phyloP scores from a whole-genome alignment of 805 yeast genomes.

The Candida fluviatilis region DNA sequence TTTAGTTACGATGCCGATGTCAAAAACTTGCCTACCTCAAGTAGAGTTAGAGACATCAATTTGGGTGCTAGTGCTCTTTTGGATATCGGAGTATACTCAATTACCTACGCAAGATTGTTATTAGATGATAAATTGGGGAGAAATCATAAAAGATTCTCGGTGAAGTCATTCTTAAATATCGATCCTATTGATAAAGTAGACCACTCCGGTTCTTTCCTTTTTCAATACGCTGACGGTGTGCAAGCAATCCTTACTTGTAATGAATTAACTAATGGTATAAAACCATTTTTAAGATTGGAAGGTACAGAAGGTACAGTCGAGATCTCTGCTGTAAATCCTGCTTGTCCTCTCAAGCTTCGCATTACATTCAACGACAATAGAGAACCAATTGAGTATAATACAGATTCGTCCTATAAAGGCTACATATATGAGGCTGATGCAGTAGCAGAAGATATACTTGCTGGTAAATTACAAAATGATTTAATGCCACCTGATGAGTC shows the following conservation, averaged over 20 bases:
- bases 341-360: slow-evolving; percentile 26
- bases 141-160: slow-evolving; percentile 21
- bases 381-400: slow-evolving; percentile 23
- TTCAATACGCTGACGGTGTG: slow-evolving; percentile 36
- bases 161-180: slow-evolving; percentile 31
- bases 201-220: slow-evolving; percentile 31
- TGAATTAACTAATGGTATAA: slow-evolving; percentile 22
- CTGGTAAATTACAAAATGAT: slow-evolving; percentile 34
- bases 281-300: slow-evolving; percentile 29
- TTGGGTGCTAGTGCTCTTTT: slow-evolving; percentile 56
- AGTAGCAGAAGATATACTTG: slow-evolving; percentile 41
- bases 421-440: slow-evolving; percentile 56
- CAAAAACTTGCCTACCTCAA: slow-evolving; percentile 22
- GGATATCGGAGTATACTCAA: slow-evolving; percentile 52
- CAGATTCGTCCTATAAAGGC: slow-evolving; percentile 40
- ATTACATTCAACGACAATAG: slow-evolving; percentile 27
- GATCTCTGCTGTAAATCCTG: slow-evolving; percentile 29
- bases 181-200: slow-evolving; percentile 39
- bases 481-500: slow-evolving; percentile 44
- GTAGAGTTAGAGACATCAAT: slow-evolving; percentile 39
- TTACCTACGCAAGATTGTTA: slow-evolving; percentile 43
- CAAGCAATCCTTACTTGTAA: slow-evolving; percentile 37
- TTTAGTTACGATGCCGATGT: slow-evolving; percentile 34
- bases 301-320: slow-evolving; percentile 30
- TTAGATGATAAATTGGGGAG: slow-evolving; percentile 31